Base-by-base conservation (phyloP, 2,329 filamentous ascomycete genomes). In the Coniochaeta prunicola region DNA sequence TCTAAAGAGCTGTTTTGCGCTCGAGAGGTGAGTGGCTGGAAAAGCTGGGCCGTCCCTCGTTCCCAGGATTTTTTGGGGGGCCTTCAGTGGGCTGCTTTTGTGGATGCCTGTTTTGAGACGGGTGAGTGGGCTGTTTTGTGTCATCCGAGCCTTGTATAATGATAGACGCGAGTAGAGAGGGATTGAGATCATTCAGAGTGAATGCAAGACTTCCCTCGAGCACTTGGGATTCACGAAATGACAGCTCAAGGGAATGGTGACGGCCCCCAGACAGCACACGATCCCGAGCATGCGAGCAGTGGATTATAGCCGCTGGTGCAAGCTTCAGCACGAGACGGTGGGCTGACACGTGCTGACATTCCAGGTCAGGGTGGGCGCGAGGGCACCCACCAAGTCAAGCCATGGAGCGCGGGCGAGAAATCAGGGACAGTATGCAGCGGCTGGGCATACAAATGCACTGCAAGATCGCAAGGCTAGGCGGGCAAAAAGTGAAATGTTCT, bases 1-100 rank as follows among this genome's bases (percentile, higher is more conserved):
- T 60, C 53, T 48, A 53, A 53, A 57, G n/a, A n/a, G 26, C 24
- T 45, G 33, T 42, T 62, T 64, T 66, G 67, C 66, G 68, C 66
- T 66, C 64, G 62, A 55, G 59, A 57, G 63, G 53, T 70, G 68
- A 69, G 66, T 70, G 68, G 68, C 62, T 66, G 62, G 58, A 62
- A 60, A 63, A 56, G 60, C 61, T 53, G 61, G 53, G 36, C 31
- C 45, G 17, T 34, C 53, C 19, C 53, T 34, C 19, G 4, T 6
- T 50, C 30, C 21, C 45, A 28, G 45, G 24, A 50, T 6, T 48
- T 48, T 30, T 8, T 40, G 36, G 36, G n/a, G 36, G 45, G 45
- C 13, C n/a, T 50, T 30, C 26, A 30, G 45, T 50, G 45, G 45
- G 45, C 24, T 30, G 45, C 45, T 50, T 50, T 50, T 50, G 45